Base-by-base conservation (phyloP, 495 filamentous ascomycete genomes). In the Lasiosphaeriaceae sp. region DNA sequence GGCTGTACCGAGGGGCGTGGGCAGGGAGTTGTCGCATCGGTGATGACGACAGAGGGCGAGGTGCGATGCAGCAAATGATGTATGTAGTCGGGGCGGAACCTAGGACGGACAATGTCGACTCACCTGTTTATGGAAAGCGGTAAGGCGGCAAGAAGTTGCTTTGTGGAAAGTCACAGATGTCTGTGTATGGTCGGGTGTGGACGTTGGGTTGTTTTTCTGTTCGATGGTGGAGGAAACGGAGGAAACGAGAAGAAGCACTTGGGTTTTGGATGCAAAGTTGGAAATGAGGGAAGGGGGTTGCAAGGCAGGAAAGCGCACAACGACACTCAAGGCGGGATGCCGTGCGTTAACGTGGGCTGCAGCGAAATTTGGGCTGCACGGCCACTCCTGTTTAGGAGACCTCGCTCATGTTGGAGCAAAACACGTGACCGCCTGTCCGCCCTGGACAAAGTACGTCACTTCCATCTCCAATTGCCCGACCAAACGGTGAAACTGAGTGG, bases 231-330 rank as follows among this genome's bases (percentile, higher is more conserved):
- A 66, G 62, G 49, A 58, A 57, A 63, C 56, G 54, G 50, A 54
- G 59, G 48, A 61, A 65, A 55, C 44, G 57, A 53, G 57, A 49
- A 52, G 59, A 58, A 55, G 56, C 49, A 59, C 53, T 54, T 70
- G 11, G 20, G 39, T 14, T 55, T 68, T 67, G 63, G 68, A 57
- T 61, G 69, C 61, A 64, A 63, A 71, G 69, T 69, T 69, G 69
- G 66, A 71, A 71, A 70, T 70, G 69, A 67, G 67, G 66, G 62
- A 69, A 64, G 64, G 64, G 68, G 39, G 66, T 53, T 53, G 59
- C 68, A 69, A 64, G 65, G 65, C 60, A 63, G 65, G 63, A 61
- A 66, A 62, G 54, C 58, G 56, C 57, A 57, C 59, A 61, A 65
- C 64, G 64, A 64, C 66, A 64, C 66, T 65, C 14, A 17, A 63